Evolutionary conservation across 2,329 filamentous ascomycete species (phyloP), one percentile per base, ranked within the genome.

Genomic region (Diaporthe ampelina): DNA sequence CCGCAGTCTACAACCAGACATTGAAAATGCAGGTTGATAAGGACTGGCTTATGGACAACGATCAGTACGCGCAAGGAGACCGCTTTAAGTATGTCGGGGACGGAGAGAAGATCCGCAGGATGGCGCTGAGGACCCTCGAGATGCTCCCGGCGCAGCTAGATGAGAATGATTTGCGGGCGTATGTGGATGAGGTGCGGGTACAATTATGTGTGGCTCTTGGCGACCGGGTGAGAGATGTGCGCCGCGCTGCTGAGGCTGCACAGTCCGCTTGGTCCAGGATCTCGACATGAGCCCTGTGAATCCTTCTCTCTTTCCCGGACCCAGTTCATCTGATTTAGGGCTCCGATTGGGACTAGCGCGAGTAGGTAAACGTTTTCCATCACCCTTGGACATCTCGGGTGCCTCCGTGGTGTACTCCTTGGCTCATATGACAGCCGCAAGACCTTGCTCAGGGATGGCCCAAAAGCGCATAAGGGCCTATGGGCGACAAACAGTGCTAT

Each of bases 151-250:
- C 78, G 24, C 83, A 84, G 76, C 89, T 87, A 76, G 89, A 90
- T 74, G 82, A 86, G 15, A 81, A 84, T 8, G 80, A 86, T 61
- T 78, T 90, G 26, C 77, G 88, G 65, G 81, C 86, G 0, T 83
- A 86, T 76, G 84, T 84, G 57, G 83, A 83, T 37, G 81, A 81
- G 70, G 83, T 90, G 57, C 83, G 86, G 74, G 82, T 86, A 5
- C 84, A 88, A 69, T 78, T 91, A 74, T 85, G 86, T 1, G 77
- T 82, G 11, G 88, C 88, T 1, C 89, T 88, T 67, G 89, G 89
- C 1, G 88, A 91, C 76, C 80, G 82, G 8, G 86, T 89, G 11
- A 83, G 90, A 58, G 88, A 89, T 75, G 84, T 91, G 58, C 84
- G 90, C 61, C 86, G 83, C 72, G 83, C 83, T 61, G 89, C 89